A percentile compares a stretch with the other conserved stretches of the same genome.
phyloP scores from a whole-genome alignment of 2,329 filamentous ascomycete species.

The Colletotrichum acutatum region DNA sequence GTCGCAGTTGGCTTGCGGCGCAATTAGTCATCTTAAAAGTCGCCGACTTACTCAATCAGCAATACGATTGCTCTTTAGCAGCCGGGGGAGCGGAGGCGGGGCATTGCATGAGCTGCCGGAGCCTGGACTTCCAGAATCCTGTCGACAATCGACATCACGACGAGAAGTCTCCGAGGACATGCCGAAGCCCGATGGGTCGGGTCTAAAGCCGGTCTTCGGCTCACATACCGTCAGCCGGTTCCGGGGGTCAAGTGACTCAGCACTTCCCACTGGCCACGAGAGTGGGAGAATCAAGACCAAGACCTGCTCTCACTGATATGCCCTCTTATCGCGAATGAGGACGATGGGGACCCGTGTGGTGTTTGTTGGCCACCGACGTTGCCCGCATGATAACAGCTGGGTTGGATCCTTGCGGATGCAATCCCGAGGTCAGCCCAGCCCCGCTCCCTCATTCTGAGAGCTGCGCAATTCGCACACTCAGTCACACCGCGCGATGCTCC shows the following conservation, averaged over 20 bases:
- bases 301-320: background rate
- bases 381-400: background rate
- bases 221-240: background rate
- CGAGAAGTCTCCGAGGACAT: slow-evolving; percentile 36
- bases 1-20: background rate
- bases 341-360: too few relatives aligned
- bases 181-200: slow-evolving; percentile 17
- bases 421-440: slow-evolving; percentile 1
- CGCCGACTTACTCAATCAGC: background rate
- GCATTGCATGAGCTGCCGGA: background rate
- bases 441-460: slow-evolving; percentile 1
- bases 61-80: background rate
- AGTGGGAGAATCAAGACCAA: too few relatives aligned
- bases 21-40: background rate
- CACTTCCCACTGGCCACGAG: background rate
- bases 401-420: slow-evolving; percentile 6
- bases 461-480: background rate
- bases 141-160: background rate
- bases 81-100: background rate
- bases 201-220: background rate
- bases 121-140: too few relatives aligned
- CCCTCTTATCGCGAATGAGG: background rate
- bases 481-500: background rate
- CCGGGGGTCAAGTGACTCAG: background rate
- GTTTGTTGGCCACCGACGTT: background rate